Conservation (phyloP, 1,139 yeast genomes). For the Diutina siamensis region DNA sequence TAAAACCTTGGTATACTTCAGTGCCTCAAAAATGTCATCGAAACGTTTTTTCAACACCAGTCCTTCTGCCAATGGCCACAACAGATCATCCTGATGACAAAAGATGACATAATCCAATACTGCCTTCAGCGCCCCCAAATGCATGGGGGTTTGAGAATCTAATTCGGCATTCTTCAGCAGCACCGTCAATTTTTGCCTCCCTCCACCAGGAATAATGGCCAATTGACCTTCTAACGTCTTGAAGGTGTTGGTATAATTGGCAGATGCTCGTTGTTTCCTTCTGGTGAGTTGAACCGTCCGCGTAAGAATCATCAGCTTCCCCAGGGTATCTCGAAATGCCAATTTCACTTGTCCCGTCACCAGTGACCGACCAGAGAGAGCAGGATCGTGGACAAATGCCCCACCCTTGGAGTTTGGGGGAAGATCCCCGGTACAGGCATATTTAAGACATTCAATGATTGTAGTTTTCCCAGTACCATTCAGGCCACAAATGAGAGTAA, state of each 20-base stretch:
- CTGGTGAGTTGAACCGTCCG: conserved; percentile 67
- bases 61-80: conserved; percentile 96
- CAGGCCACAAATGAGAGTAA: conserved; percentile 89
- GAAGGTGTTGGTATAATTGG: conserved; percentile 44
- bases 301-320: conserved; percentile 73
- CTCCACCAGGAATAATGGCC: conserved; percentile 45
- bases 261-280: conserved; percentile 26
- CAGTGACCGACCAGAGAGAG: conserved; percentile 60
- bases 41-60: conserved; percentile 79
- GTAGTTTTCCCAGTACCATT: conserved; percentile 99
- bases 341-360: conserved; percentile 86
- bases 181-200: conserved; percentile 48
- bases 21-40: conserved; percentile 94
- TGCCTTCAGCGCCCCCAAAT: conserved; percentile 81
- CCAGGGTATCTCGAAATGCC: conserved; percentile 68
- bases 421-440: conserved; percentile 89
- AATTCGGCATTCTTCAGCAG: conserved; percentile 80
- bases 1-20: conserved; percentile 82
- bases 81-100: conserved; percentile 94
- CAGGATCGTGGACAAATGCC: conserved; percentile 92
- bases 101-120: conserved; percentile 86
- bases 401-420: conserved; percentile 97
- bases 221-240: conserved; percentile 89
- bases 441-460: conserved; percentile 84
- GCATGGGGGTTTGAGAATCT: conserved; percentile 69